Evolutionary conservation across 1,284 basidiomycete genomes (phyloP).

Genomic region (Ustilago tritici): DNA sequence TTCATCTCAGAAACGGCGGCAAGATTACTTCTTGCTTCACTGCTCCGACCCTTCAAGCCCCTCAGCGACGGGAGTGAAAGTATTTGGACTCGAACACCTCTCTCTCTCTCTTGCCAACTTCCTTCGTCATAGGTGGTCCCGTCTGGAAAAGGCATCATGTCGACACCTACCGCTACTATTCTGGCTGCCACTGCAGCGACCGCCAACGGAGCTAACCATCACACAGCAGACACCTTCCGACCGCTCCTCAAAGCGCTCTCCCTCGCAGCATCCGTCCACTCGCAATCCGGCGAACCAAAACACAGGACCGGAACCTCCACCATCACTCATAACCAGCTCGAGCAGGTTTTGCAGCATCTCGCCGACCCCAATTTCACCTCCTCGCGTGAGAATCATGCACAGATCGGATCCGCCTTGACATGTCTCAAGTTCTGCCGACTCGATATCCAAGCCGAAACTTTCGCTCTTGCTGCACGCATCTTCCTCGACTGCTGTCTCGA

Average conservation of each 20-base stretch:
- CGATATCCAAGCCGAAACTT: slow-evolving; percentile 57
- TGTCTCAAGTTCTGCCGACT: slow-evolving; percentile 62
- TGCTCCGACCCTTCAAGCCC: not conserved
- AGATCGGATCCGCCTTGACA: slow-evolving; percentile 64
- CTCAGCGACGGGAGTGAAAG: not conserved
- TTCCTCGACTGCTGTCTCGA: slow-evolving; percentile 57
- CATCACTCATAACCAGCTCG: slow-evolving; percentile 50
- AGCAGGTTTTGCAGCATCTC: slow-evolving; percentile 60
- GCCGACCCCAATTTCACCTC: slow-evolving; percentile 65
- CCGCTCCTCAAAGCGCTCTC: slow-evolving; percentile 61
- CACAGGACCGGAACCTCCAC: slow-evolving; percentile 41
- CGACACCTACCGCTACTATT: slow-evolving; percentile 8
- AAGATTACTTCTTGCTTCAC: not conserved
- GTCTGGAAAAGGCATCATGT: not conserved
- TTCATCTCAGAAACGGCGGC: not conserved
- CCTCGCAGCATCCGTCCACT: slow-evolving; percentile 32
- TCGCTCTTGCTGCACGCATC: slow-evolving; percentile 55
- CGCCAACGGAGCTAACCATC: slow-evolving; percentile 24
- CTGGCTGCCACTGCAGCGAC: not conserved
- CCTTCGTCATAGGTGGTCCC: not conserved
- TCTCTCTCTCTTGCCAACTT: not conserved
- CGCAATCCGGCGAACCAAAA: slow-evolving; percentile 43
- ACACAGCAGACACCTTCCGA: slow-evolving; percentile 61
- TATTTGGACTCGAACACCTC: not conserved
- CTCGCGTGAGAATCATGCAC: slow-evolving; percentile 59